Evolutionary conservation across 208 protist species (phyloP), one percentile per base, ranked within the genome.

Genomic region (Leishmania turanica): DNA sequence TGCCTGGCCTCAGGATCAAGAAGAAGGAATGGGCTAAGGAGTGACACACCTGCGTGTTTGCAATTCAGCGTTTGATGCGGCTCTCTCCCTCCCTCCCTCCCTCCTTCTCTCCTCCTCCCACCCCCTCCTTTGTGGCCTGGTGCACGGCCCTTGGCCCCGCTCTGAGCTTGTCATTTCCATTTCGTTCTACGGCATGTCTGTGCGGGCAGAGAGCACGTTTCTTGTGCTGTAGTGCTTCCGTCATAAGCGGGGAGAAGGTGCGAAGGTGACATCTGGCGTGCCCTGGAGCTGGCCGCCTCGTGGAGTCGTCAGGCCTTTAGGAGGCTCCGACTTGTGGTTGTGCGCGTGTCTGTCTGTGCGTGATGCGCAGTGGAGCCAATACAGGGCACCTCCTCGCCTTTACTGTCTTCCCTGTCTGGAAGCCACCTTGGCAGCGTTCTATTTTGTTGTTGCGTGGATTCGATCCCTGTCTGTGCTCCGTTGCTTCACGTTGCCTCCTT

Each of bases 11-110:
- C 19, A 82, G 75, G 60, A 97, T 97, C 75, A 94, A 91, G 69
- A 91, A 93, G 79, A 93, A 91, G 76, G 88, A 93, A 37, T 97
- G 93, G 93, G 86, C 83, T 34, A 93, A 91, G 77, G 80, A 84
- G 47, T 90, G 75, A 54, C 37, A 37, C 21, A 40, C 31, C 31
- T 31, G 42, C 42, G 11, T 54, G n/a, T 34, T 31, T 24, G 3
- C 45, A 11, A 24, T 40, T 51, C 45, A 31, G 24, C 27, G 4
- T 47, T 34, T 27, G 45, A 47, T 42, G 51, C 51, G 31, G 2
- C 49, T 37, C 45, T 76, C 51, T 27, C 19, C 45, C 49, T 24
- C 31, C 31, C 49, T 24, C 31, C 31, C 40, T 37, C 17, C 11
- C 19, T 17, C 21, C 17, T 13, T 17, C 27, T 1, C 37, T 40